Conservation (phyloP, 306 rosid species). For the Cucurbita maxima region DNA sequence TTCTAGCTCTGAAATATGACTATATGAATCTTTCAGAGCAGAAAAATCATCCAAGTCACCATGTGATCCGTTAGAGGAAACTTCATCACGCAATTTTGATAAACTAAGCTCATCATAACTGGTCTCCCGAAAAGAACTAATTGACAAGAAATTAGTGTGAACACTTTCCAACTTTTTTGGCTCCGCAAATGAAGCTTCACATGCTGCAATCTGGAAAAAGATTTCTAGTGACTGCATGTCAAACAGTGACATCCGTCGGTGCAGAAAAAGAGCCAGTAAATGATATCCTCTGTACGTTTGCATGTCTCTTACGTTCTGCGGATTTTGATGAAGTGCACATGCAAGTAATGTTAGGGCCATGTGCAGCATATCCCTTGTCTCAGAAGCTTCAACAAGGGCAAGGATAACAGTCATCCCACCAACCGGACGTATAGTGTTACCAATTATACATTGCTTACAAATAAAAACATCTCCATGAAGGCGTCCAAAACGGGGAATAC, state of each 20-base stretch:
- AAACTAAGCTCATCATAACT: conserved; percentile 60
- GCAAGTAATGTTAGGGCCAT: conserved; percentile 88
- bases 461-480: conserved; percentile 73
- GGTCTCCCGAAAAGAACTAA: conserved; percentile 41
- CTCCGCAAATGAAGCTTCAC: conserved; percentile 98
- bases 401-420: conserved; percentile 93
- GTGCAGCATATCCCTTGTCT: conserved; percentile 91
- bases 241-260: conserved; percentile 73
- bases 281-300: conserved; percentile 92
- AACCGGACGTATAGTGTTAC: conserved; percentile 66
- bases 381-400: conserved; percentile 89
- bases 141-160: conserved; percentile 41
- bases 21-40: conserved; percentile 72
- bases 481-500: conserved; percentile 99
- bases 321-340: conserved; percentile 83
- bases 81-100: conserved; percentile 74
- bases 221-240: conserved; percentile 97
- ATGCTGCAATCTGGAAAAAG: conserved; percentile 94
- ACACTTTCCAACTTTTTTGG: conserved; percentile 61
- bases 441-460: conserved; percentile 80
- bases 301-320: conserved; percentile 88
- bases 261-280: conserved; percentile 86
- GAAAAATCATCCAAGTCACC: conserved; percentile 91
- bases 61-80: conserved; percentile 79
- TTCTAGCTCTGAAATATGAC: conserved; percentile 96